A percentile compares a stretch with the other conserved stretches of the same genome.
These are phyloP conservation scores for Poa pratensis DNA, from an alignment of 176 grass and related monocot species.

Conservation along the genomic window DNA sequence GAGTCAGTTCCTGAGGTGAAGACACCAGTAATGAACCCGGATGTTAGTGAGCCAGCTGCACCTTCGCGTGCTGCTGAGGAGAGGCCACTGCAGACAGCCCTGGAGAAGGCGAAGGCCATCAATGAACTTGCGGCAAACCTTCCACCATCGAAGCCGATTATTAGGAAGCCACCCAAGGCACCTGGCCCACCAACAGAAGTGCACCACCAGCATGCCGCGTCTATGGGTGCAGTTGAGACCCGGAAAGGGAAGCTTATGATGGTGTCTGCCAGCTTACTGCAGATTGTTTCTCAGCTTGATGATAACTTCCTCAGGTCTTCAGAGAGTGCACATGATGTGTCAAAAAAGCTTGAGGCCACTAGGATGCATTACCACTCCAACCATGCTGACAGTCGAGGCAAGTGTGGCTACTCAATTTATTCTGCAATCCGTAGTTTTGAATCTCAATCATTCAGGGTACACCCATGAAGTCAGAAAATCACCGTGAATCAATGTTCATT, in stretches of 20 bases:
- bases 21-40: conserved; percentile 9
- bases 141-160: conserved; percentile 45
- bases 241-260: conserved; percentile 57
- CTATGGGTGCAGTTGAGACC: conserved; percentile 45
- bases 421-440: conserved; percentile 18
- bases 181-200: conserved; percentile 37
- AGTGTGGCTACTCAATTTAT: conserved; percentile 39
- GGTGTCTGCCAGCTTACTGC: conserved; percentile 53
- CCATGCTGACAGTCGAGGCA: conserved; percentile 88
- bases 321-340: conserved; percentile 81
- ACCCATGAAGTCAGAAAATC: conserved; percentile 14
- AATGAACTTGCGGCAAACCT: conserved; percentile 45
- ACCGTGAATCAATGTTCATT: no score
- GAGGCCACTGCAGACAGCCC: conserved; percentile 17
- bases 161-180: conserved; percentile 49
- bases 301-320: conserved; percentile 82
- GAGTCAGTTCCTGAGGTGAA: conserved; percentile 38
- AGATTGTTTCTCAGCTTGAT: conserved; percentile 69
- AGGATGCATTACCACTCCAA: conserved; percentile 98
- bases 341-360: conserved; percentile 89
- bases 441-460: not conserved
- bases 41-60: conserved; percentile 7
- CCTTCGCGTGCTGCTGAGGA: conserved; percentile 19
- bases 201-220: conserved; percentile 55
- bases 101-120: conserved; percentile 42